These are phyloP conservation scores for Brassica carinata DNA, from an alignment of 345 rosid genomes.

Conservation along the genomic window DNA sequence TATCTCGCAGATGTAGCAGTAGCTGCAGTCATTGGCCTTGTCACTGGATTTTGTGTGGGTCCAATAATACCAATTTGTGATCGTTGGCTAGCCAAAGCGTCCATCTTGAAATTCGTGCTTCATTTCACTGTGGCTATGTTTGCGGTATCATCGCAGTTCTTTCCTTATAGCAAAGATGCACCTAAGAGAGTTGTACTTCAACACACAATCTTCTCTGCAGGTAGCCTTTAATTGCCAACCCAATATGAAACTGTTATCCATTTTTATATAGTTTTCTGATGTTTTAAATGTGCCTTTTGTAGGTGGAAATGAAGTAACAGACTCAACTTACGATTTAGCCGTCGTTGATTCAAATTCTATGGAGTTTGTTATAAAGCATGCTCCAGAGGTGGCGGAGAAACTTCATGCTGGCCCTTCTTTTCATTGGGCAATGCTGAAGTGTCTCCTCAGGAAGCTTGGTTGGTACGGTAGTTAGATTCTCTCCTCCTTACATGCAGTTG, in stretches of 20 bases:
- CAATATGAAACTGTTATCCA: background rate
- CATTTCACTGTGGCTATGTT: constrained; percentile 67
- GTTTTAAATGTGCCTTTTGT: constrained; percentile 23
- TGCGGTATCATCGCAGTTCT: constrained; percentile 86
- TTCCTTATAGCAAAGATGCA: constrained; percentile 86
- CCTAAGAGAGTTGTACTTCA: constrained; percentile 92
- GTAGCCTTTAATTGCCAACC: constrained; percentile 42
- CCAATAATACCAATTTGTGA: constrained; percentile 79
- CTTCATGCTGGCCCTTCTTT: constrained; percentile 54
- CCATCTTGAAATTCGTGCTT: constrained; percentile 67
- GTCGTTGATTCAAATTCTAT: constrained; percentile 83
- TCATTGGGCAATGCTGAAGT: constrained; percentile 50
- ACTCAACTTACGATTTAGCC: constrained; percentile 71
- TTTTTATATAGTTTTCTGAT: background rate
- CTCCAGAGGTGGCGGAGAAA: constrained; percentile 68
- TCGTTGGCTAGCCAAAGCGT: constrained; percentile 76
- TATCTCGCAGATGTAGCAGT: constrained; percentile 70
- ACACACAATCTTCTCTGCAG: constrained; percentile 69
- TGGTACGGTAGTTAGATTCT: constrained; percentile 50
- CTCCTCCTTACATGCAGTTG: background rate
- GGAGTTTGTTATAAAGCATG: constrained; percentile 65
- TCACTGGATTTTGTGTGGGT: constrained; percentile 79
- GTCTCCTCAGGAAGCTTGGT: constrained; percentile 59
- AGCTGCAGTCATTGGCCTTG: constrained; percentile 68
- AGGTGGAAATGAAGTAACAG: constrained; percentile 65